phyloP scores from a whole-genome alignment of 108 stramenopile species.

The Cyclostephanos invisitatus region DNA sequence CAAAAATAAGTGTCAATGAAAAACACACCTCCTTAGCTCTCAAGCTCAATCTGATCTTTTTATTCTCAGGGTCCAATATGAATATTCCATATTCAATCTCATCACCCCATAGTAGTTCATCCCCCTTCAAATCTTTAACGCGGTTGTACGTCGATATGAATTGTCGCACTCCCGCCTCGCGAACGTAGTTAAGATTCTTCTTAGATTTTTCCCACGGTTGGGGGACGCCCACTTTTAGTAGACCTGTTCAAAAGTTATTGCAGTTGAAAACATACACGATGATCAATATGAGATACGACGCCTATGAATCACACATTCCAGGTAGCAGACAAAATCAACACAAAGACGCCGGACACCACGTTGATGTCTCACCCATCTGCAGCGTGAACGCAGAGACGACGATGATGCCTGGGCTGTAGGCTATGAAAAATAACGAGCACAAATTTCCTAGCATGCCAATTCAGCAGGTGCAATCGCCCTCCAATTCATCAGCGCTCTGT shows the following conservation, averaged over 20 bases:
- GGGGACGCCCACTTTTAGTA: constrained; percentile 93
- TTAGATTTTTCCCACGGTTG: constrained; percentile 91
- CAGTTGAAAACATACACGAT: background rate
- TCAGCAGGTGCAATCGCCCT: background rate
- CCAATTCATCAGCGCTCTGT: background rate
- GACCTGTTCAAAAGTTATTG: constrained; percentile 48
- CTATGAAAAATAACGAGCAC: background rate
- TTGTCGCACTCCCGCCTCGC: constrained; percentile 93
- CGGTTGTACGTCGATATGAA: constrained; percentile 95
- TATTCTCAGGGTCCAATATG: constrained; percentile 75
- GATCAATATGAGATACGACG: background rate
- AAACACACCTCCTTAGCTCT: constrained; percentile 80
- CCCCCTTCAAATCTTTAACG: constrained; percentile 91
- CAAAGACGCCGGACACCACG: background rate
- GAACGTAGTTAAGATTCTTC: constrained; percentile 84
- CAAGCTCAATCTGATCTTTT: constrained; percentile 82
- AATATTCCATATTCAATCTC: constrained; percentile 98
- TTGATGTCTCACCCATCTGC: constrained; percentile 31
- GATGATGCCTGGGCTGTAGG: background rate
- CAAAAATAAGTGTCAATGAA: constrained; percentile 4
- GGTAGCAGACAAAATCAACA: background rate
- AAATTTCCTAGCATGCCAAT: constrained; percentile 11
- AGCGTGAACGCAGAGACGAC: constrained; percentile 34
- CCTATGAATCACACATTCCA: background rate
- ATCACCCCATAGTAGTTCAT: constrained; percentile 97